A percentile compares a stretch with the other conserved stretches of the same genome.
Conservation (phyloP, 1,284 basidiomycete species). For the Boletus hoseneyae region DNA sequence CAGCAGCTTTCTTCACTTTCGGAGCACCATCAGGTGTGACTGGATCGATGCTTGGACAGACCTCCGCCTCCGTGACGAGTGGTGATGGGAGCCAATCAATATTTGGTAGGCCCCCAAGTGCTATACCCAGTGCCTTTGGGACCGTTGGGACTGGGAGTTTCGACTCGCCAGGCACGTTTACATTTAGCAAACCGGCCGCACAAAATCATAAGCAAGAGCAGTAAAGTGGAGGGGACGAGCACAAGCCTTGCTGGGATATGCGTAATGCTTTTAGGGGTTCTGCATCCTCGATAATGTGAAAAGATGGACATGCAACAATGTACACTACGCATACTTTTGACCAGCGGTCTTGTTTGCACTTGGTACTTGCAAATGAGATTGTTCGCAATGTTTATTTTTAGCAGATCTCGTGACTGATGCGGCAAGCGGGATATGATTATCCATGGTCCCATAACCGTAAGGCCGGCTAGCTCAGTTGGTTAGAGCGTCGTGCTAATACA, state of each 20-base stretch:
- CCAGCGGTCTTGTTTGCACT: background rate
- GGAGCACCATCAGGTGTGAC: slow-evolving; percentile 11
- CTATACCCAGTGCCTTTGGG: slow-evolving; percentile 32
- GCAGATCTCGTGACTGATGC: too few relatives aligned
- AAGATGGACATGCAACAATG: slow-evolving; percentile 8
- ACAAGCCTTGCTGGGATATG: background rate
- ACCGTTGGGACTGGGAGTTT: slow-evolving; percentile 26
- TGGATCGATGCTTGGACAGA: slow-evolving; percentile 14
- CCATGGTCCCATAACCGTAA: too few relatives aligned
- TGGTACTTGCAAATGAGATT: background rate
- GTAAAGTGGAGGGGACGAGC: slow-evolving; percentile 8
- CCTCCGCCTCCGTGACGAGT: slow-evolving; percentile 5
- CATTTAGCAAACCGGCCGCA: slow-evolving; percentile 25
- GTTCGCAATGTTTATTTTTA: too few relatives aligned
- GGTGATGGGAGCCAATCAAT: slow-evolving; percentile 14
- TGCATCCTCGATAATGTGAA: background rate
- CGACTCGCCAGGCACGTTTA: slow-evolving; percentile 18
- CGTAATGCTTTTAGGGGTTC: background rate
- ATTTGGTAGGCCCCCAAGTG: slow-evolving; percentile 24
- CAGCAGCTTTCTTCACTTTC: slow-evolving; percentile 21
- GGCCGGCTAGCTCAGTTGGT: slow-evolving; percentile 25
- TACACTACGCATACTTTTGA: slow-evolving; percentile 18
- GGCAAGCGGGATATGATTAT: too few relatives aligned
- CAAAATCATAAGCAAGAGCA: slow-evolving; percentile 35
- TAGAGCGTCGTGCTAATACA: slow-evolving; percentile 24